Evolutionary conservation across 2,329 filamentous ascomycete genomes (phyloP), one percentile per base, ranked within the genome.

Genomic region (Venturiaceae sp.): DNA sequence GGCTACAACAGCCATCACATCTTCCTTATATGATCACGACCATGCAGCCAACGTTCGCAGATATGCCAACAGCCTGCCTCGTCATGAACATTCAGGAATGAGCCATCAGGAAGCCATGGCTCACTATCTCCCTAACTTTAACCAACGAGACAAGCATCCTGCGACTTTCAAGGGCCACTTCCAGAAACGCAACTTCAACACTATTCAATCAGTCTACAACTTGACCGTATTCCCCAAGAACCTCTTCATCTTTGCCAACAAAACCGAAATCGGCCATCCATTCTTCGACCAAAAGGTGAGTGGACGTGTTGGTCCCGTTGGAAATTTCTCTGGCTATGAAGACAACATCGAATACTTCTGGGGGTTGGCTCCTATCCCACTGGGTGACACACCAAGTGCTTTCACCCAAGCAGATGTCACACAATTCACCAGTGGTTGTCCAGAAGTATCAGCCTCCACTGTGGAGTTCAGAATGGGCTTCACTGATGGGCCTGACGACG

Each of bases 291-390:
- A 67, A 6, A 63, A 74, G 19, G 72, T 72, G 8, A 67, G 64
- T 9, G 75, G 75, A n/a, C 66, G 74, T 2, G 69, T 76, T 58
- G 66, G 70, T 9, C 74, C 75, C 3, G 64, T 75, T 13, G 75
- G 75, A 59, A 70, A 74, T 47, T 76, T 76, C 62, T 66, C 64
- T 19, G 69, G 70, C 9, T 75, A 75, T 57, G 67, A 73, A 44
- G 70, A 75, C 53, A 72, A 69, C n/a, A 72, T 74, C 57, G 74
- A 75, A 65, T 75, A 75, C 62, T 77, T 77, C 63, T 76, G 76
- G 59, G 72, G 71, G 7, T 65, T 77, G 6, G 67, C 74, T 2
- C 71, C 72, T 0, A 60, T 71, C 4, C 69, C 72, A 2, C 55
- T 65, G 62, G 52, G 69, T 13, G 52, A 61, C 9, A 61, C 62